These are phyloP conservation scores for Sextonia rubra DNA, from an alignment of 164 flowering plant genomes.

Conservation along the genomic window DNA sequence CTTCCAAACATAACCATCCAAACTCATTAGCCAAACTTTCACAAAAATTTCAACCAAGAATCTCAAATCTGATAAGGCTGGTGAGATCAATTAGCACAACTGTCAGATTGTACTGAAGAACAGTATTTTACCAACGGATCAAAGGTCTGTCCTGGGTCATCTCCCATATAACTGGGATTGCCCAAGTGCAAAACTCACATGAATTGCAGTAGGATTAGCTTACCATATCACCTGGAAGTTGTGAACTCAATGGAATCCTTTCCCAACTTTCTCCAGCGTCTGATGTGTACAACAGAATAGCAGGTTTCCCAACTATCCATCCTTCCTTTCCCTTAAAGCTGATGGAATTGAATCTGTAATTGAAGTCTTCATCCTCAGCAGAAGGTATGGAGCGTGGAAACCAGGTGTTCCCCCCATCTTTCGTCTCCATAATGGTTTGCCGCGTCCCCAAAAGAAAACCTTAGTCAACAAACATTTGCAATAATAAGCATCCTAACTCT, in stretches of 20 bases:
- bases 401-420: slow-evolving; percentile 95
- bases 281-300: slow-evolving; percentile 80
- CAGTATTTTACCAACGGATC: neutral
- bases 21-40: neutral
- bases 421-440: slow-evolving; percentile 94
- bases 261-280: slow-evolving; percentile 93
- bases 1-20: neutral
- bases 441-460: slow-evolving; percentile 94
- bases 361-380: slow-evolving; percentile 98
- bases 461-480: slow-evolving; percentile 12
- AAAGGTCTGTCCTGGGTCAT: too few relatives aligned
- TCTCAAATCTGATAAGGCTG: neutral
- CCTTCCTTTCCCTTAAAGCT: slow-evolving; percentile 93
- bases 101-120: neutral
- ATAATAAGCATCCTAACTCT: too few relatives aligned
- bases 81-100: neutral
- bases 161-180: too few relatives aligned
- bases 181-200: neutral
- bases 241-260: slow-evolving; percentile 79
- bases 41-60: neutral
- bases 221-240: slow-evolving; percentile 98
- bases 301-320: slow-evolving; percentile 96
- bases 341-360: slow-evolving; percentile 87
- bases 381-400: slow-evolving; percentile 86
- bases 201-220: slow-evolving; percentile 5